These are phyloP conservation scores for Massariosphaeria phaeospora DNA, from an alignment of 495 filamentous ascomycete species.

Conservation along the genomic window DNA sequence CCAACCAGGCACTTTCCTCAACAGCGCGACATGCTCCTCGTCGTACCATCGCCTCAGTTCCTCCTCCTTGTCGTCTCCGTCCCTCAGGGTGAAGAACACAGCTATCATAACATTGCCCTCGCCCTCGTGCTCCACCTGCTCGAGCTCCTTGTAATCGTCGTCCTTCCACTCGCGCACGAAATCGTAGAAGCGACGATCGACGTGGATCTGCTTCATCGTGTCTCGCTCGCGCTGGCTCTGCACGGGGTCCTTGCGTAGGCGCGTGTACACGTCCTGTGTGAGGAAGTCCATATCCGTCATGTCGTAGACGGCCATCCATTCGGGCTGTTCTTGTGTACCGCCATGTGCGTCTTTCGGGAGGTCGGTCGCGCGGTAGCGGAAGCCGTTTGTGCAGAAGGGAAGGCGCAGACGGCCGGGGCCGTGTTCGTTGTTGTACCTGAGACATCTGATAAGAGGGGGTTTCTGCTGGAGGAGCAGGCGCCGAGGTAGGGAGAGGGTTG, in stretches of 20 bases:
- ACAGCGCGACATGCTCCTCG: constrained; percentile 66
- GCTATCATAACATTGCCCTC: constrained; percentile 58
- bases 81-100: constrained; percentile 54
- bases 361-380: constrained; percentile 69
- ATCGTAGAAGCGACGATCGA: constrained; percentile 65
- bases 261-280: constrained; percentile 60
- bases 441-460: too few species aligned
- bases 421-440: constrained; percentile 88
- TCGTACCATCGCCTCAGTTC: constrained; percentile 62
- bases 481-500: too few species aligned
- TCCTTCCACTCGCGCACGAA: constrained; percentile 51
- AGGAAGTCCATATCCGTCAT: constrained; percentile 67
- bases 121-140: constrained; percentile 56
- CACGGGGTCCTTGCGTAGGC: constrained; percentile 58
- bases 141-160: constrained; percentile 52
- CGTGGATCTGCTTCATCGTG: constrained; percentile 68
- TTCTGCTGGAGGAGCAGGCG: too few species aligned
- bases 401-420: constrained; percentile 70
- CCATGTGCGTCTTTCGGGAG: constrained; percentile 12
- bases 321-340: constrained; percentile 45
- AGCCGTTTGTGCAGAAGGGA: constrained; percentile 68
- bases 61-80: constrained; percentile 49
- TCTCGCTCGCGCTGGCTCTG: constrained; percentile 68
- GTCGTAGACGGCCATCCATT: constrained; percentile 76
- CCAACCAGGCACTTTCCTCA: constrained; percentile 72